These are phyloP conservation scores for Saccharomycopsis lassenensis DNA, from an alignment of 805 yeast genomes.

Conservation along the genomic window DNA sequence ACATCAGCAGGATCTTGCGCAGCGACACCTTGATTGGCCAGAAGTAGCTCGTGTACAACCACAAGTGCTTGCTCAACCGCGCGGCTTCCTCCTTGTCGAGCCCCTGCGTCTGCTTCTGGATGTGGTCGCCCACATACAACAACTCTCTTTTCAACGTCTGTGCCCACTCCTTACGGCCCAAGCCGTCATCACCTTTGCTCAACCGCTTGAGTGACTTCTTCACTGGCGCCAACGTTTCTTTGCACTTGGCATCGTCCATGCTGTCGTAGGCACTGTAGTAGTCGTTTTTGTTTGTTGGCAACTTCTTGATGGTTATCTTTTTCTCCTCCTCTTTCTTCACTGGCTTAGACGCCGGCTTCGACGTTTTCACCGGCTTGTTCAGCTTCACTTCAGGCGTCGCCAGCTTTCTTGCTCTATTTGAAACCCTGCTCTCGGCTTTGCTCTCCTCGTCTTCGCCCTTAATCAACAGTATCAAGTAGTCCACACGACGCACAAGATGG, in stretches of 20 bases:
- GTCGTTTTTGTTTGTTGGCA: slow-evolving; percentile 12
- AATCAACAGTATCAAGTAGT: slow-evolving; percentile 65
- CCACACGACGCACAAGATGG: slow-evolving; percentile 85
- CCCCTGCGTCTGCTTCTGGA: slow-evolving; percentile 29
- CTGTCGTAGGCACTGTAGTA: slow-evolving; percentile 45
- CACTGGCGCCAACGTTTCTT: slow-evolving; percentile 51
- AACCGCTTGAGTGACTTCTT: slow-evolving; percentile 54
- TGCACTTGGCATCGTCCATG: slow-evolving; percentile 68
- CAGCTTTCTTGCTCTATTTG: slow-evolving; percentile 22
- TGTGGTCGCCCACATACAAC: slow-evolving; percentile 63
- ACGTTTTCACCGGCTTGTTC: slow-evolving; percentile 11
- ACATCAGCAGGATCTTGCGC: slow-evolving; percentile 65
- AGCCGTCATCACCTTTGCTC: slow-evolving; percentile 60
- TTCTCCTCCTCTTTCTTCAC: too few species aligned
- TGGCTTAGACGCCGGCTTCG: slow-evolving; percentile 6
- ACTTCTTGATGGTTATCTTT: slow-evolving; percentile 16
- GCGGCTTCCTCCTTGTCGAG: slow-evolving; percentile 24
- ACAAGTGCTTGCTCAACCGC: slow-evolving; percentile 50
- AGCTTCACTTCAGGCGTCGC: slow-evolving; percentile 19
- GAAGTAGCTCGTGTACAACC: slow-evolving; percentile 75
- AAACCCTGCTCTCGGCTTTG: slow-evolving; percentile 21
- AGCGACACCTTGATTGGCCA: slow-evolving; percentile 88
- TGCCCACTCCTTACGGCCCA: slow-evolving; percentile 73
- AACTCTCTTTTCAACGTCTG: slow-evolving; percentile 56
- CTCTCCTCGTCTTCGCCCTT: slow-evolving; percentile 36